phyloP scores from a whole-genome alignment of 1,139 yeast genomes.

The Hemisphaericaspora lyxosophila region DNA sequence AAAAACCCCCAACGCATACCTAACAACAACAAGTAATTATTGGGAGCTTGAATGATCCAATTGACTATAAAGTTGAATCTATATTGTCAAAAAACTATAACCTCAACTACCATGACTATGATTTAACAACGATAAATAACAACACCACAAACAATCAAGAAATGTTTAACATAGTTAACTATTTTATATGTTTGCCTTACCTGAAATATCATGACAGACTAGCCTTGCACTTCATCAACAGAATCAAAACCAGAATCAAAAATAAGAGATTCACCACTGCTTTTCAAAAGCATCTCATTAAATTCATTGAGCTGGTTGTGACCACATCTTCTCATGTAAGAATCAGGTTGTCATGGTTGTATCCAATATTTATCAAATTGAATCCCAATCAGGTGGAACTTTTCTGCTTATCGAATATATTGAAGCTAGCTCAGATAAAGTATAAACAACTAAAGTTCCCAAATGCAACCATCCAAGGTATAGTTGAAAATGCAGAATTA shows the following conservation, averaged over 20 bases:
- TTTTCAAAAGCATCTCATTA: slow-evolving; percentile 7
- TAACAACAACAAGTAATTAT: too few relatives aligned
- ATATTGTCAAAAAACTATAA: slow-evolving; percentile 6
- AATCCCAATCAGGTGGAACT: slow-evolving; percentile 7
- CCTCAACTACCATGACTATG: slow-evolving; percentile 10
- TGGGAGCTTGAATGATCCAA: slow-evolving; percentile 5
- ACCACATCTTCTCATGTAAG: slow-evolving; percentile 2
- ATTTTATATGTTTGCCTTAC: slow-evolving; percentile 7
- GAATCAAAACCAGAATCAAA: slow-evolving; percentile 1
- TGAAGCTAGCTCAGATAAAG: slow-evolving; percentile 4
- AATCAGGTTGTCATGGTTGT: slow-evolving; percentile 9
- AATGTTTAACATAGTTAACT: slow-evolving; percentile 8
- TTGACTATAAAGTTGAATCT: slow-evolving; percentile 8
- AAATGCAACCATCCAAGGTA: not conserved
- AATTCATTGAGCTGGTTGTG: slow-evolving; percentile 8
- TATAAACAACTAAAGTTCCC: not conserved
- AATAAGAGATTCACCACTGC: slow-evolving; percentile 2
- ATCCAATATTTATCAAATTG: slow-evolving; percentile 8
- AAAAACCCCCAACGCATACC: too few relatives aligned
- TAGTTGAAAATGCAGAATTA: not conserved
- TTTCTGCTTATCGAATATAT: slow-evolving; percentile 12
- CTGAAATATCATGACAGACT: slow-evolving; percentile 10
- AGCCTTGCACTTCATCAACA: slow-evolving; percentile 5
- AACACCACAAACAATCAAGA: slow-evolving; percentile 1
- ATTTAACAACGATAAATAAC: slow-evolving; percentile 2